Evolutionary conservation across 257 asterid species (phyloP).

Genomic region (Solanum paucissectum): DNA sequence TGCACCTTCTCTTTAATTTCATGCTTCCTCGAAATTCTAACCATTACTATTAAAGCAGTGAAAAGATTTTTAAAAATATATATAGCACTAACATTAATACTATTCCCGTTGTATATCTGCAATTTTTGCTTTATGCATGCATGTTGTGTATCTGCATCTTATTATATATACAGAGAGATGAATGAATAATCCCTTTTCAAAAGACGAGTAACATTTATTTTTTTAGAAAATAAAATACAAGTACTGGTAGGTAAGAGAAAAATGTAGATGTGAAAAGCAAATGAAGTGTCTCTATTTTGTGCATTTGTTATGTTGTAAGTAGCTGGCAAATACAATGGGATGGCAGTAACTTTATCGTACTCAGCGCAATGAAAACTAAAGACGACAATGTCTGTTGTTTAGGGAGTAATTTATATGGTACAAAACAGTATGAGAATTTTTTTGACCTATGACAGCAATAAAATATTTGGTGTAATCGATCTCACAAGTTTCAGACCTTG

Average conservation of each 20-base stretch:
- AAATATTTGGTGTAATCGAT: no score
- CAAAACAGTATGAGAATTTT: background rate
- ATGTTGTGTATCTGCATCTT: background rate
- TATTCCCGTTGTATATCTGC: background rate
- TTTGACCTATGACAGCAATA: background rate
- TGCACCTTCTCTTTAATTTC: background rate
- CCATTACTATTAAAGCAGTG: background rate
- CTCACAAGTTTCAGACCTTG: accelerated
- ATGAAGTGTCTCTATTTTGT: background rate
- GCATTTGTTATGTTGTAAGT: background rate
- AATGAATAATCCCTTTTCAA: background rate
- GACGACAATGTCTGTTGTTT: background rate
- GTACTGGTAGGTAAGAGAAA: background rate
- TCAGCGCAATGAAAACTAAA: background rate
- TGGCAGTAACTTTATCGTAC: slow-evolving; percentile 4
- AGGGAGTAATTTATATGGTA: background rate
- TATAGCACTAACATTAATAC: background rate
- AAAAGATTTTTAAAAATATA: background rate
- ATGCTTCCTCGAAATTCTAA: background rate
- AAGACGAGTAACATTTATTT: background rate
- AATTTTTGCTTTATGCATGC: background rate
- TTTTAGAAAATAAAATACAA: background rate
- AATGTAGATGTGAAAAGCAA: background rate
- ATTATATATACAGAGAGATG: background rate
- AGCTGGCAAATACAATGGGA: slow-evolving; percentile 3